Percentiles rank a stretch among this genome's conserved stretches.
These are phyloP conservation scores for Candida ovalis DNA, from an alignment of 805 yeast genomes.

Conservation along the genomic window DNA sequence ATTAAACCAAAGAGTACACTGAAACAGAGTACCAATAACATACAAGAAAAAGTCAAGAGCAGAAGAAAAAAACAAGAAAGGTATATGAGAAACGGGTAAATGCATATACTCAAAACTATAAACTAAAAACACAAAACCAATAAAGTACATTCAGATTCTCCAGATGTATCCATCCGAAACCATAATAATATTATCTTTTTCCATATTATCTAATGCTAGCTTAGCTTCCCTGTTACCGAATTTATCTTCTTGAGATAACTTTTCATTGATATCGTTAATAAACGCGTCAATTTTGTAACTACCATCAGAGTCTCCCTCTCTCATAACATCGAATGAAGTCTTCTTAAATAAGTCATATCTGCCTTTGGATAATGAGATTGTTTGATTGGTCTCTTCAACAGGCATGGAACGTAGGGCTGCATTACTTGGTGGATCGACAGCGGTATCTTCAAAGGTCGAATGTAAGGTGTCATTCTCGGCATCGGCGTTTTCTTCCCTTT, in stretches of 20 bases:
- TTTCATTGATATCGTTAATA: constrained; percentile 21
- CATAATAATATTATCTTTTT: constrained; percentile 44
- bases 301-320: constrained; percentile 35
- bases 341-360: constrained; percentile 46
- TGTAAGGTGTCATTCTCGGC: constrained; percentile 2
- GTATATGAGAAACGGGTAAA: neutral
- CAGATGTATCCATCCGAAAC: constrained; percentile 45
- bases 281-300: constrained; percentile 27
- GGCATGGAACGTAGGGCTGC: constrained; percentile 18
- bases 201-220: constrained; percentile 41
- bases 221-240: constrained; percentile 41
- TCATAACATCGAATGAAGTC: constrained; percentile 42
- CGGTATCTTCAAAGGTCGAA: constrained; percentile 2
- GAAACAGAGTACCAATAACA: no score
- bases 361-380: constrained; percentile 41
- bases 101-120: constrained; percentile 1
- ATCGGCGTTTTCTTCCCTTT: constrained; percentile 1
- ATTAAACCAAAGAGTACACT: neutral
- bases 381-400: constrained; percentile 9
- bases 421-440: neutral
- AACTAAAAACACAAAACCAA: constrained; percentile 1
- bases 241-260: constrained; percentile 42
- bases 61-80: neutral
- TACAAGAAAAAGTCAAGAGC: neutral
- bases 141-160: constrained; percentile 31